These are phyloP conservation scores for Naumovozyma castellii DNA, from an alignment of 805 yeast species.

Conservation along the genomic window DNA sequence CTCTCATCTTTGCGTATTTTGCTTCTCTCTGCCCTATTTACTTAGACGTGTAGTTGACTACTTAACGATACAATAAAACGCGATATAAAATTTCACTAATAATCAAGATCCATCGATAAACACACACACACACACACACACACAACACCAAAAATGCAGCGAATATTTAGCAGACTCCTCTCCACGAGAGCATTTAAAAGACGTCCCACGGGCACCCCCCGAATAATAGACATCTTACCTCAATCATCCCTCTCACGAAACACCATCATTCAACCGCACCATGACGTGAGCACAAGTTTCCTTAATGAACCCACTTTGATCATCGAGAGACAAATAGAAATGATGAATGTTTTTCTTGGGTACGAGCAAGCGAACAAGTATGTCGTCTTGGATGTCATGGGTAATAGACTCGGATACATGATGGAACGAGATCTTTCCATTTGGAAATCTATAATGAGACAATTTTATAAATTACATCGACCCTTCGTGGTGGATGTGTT, in stretches of 20 bases:
- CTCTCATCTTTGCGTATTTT: too few relatives aligned
- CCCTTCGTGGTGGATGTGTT: constrained; percentile 72
- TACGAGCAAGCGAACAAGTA: constrained; percentile 87
- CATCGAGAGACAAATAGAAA: constrained; percentile 79
- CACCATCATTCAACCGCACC: background rate
- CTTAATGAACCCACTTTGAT: constrained; percentile 76
- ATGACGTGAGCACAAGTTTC: constrained; percentile 18
- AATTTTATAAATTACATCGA: constrained; percentile 73
- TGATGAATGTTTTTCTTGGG: constrained; percentile 78
- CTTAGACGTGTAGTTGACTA: too few relatives aligned
- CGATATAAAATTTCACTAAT: background rate
- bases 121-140: too few relatives aligned
- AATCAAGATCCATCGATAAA: background rate
- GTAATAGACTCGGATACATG: constrained; percentile 70
- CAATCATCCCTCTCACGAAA: background rate
- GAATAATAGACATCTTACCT: background rate
- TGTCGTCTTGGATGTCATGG: constrained; percentile 59
- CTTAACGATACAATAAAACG: background rate
- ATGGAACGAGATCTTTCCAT: constrained; percentile 71
- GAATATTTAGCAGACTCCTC: background rate
- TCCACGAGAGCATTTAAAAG: background rate
- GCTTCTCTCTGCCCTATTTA: too few relatives aligned
- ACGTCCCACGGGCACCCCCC: background rate
- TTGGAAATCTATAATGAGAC: constrained; percentile 64
- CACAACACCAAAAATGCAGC: too few relatives aligned